Evolutionary conservation across 257 asterid genomes (phyloP), one percentile per base, ranked within the genome.

Genomic region (Mentha longifolia): DNA sequence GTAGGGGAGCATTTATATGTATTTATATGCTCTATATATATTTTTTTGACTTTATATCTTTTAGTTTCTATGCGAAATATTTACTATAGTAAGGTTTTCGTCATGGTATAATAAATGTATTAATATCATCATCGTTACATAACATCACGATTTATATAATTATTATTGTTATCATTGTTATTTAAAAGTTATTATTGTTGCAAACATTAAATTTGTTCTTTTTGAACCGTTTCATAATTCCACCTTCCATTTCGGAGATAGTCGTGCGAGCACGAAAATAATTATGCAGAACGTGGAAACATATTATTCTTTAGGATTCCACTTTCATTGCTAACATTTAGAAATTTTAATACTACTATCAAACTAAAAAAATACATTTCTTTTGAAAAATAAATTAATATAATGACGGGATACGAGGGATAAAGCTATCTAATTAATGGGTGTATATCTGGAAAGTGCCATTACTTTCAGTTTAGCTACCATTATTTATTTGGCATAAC

Each of bases 181-280:
- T 35, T 35, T 35, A 35, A 35, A 35, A 35, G 39, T 35, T 35
- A 35, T 35, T 43, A 45, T 12, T 14, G 7, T 35, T 41, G 5
- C 20, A 10, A 19, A 6, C 43, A 31, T 45, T 54, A 17, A 15
- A 28, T 12, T 19, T 9, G n/a, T 41, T 12, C 16, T 74, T 14
- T 33, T 46, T 6, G 2, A 45, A 47, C 42, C 22, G 13, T 51
- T 19, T 31, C 58, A 56, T 35, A 35, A 35, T 35, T 35, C 8
- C 7, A 20, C 28, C 6, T 55, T n/a, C 14, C 31, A 64, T 52
- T 75, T 6, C 5, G 10, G 47, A 5, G 39, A 31, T 25, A 43
- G 42, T 66, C 81, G 77, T 71, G 81, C 71, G 31, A 39, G 62
- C 81, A 71, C 74, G 81, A 66, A 72, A 54, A 61, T 56, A 54